Percentiles rank a stretch among this genome's conserved stretches.
Conservation (phyloP, 345 rosid genomes). For the Heritiera littoralis region DNA sequence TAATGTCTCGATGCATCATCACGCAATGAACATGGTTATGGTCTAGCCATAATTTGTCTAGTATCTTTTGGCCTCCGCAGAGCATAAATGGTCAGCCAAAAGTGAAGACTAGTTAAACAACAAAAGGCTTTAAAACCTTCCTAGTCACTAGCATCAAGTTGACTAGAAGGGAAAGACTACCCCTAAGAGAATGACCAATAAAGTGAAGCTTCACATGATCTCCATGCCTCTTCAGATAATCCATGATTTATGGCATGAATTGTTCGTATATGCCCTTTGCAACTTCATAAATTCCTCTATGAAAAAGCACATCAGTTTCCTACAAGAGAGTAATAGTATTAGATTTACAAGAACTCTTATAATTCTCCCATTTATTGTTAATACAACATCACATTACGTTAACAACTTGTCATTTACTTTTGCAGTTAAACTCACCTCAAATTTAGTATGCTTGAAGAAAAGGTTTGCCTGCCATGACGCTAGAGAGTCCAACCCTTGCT, state of each 20-base stretch:
- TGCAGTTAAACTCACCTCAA: conserved; percentile 57
- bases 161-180: conserved; percentile 79
- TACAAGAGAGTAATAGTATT: conserved; percentile 25
- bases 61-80: conserved; percentile 76
- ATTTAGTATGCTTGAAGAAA: conserved; percentile 79
- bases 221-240: conserved; percentile 58
- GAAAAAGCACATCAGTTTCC: conserved; percentile 81
- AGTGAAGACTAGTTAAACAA: conserved; percentile 68
- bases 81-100: conserved; percentile 89
- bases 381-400: background rate
- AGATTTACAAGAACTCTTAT: background rate
- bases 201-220: conserved; percentile 78
- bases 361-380: background rate
- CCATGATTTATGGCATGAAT: conserved; percentile 74
- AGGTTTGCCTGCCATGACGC: conserved; percentile 96
- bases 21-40: conserved; percentile 67
- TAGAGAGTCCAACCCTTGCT: conserved; percentile 82
- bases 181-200: conserved; percentile 93
- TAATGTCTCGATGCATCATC: conserved; percentile 91
- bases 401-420: background rate
- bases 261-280: conserved; percentile 86
- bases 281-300: conserved; percentile 93
- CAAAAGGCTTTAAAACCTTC: conserved; percentile 52
- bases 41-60: conserved; percentile 66
- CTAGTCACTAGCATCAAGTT: conserved; percentile 67